Evolutionary conservation across 2,329 filamentous ascomycete species (phyloP).

Genomic region (Blumeriella jaapii): DNA sequence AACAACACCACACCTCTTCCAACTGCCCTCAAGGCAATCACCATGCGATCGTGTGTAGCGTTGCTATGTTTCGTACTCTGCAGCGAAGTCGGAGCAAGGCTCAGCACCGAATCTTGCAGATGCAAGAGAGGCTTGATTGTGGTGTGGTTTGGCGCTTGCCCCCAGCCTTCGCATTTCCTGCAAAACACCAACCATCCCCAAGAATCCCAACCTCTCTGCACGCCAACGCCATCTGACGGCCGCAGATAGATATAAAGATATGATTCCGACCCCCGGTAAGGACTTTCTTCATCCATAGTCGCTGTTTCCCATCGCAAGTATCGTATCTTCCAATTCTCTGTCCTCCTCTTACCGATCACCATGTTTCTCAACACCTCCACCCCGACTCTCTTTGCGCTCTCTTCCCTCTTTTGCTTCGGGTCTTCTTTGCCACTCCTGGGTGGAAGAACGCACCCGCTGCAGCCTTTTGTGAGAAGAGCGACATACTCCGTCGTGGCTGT

Average conservation of each 20-base stretch:
- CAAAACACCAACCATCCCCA: constrained; percentile 18
- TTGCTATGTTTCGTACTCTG: too few relatives aligned
- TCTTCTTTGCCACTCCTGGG: constrained; percentile 19
- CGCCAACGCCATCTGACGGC: constrained; percentile 8
- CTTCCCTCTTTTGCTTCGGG: constrained; percentile 18
- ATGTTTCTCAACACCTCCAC: constrained; percentile 22
- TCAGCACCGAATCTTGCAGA: neutral
- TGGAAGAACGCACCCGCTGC: constrained; percentile 5
- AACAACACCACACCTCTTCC: too few relatives aligned
- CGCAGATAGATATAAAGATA: constrained; percentile 18
- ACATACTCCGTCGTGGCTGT: constrained; percentile 28
- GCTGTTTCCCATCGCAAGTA: constrained; percentile 7
- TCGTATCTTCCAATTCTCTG: constrained; percentile 5
- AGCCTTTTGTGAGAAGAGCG: constrained; percentile 18
- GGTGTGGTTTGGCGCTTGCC: constrained; percentile 4
- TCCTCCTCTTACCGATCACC: constrained; percentile 6
- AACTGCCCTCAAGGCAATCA: too few relatives aligned
- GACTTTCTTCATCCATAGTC: constrained; percentile 12
- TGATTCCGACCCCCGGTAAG: constrained; percentile 9
- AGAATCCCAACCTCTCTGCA: constrained; percentile 19
- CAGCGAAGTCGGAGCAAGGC: neutral
- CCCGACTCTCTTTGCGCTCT: constrained; percentile 18
- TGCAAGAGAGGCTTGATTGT: constrained; percentile 4
- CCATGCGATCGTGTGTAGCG: too few relatives aligned
- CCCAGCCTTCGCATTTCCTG: constrained; percentile 15